A percentile compares a stretch with the other conserved stretches of the same genome.
Conservation (phyloP, 2,329 filamentous ascomycete genomes). For the Pseudonectria buxi region DNA sequence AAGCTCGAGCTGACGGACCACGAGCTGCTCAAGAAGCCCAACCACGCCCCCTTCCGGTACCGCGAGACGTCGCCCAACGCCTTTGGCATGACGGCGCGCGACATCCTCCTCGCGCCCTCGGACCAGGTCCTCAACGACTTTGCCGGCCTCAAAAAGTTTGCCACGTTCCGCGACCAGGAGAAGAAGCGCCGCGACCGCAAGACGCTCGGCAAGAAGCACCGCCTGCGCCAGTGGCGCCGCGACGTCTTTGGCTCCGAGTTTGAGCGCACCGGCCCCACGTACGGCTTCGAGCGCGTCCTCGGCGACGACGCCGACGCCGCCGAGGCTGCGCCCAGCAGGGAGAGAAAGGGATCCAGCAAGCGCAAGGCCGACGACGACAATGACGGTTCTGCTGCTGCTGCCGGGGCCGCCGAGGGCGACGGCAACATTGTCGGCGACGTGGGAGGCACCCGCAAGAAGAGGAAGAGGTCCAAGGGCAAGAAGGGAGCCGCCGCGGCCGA, state of each 20-base stretch:
- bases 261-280: constrained; percentile 50
- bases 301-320: constrained; percentile 17
- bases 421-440: constrained; percentile 25
- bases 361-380: constrained; percentile 13
- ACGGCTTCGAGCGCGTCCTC: constrained; percentile 43
- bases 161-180: constrained; percentile 76
- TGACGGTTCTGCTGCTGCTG: too few relatives aligned
- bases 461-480: constrained; percentile 44
- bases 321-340: constrained; percentile 10
- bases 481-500: constrained; percentile 25
- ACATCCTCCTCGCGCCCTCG: constrained; percentile 82
- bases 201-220: constrained; percentile 83
- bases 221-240: constrained; percentile 76
- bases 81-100: constrained; percentile 81
- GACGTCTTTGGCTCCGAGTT: constrained; percentile 56
- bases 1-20: constrained; percentile 68
- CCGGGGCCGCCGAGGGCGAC: constrained; percentile 24
- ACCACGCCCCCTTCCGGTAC: constrained; percentile 64
- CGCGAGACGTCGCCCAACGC: constrained; percentile 85
- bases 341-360: constrained; percentile 12
- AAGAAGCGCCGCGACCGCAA: constrained; percentile 90
- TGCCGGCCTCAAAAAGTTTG: constrained; percentile 90
- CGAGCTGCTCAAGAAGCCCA: constrained; percentile 41
- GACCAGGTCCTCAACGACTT: constrained; percentile 84
- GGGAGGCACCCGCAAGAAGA: constrained; percentile 36